A percentile compares a stretch with the other conserved stretches of the same genome.
Evolutionary conservation across 305 asterid genomes (phyloP).

Genomic region (Fraxinus sp.): DNA sequence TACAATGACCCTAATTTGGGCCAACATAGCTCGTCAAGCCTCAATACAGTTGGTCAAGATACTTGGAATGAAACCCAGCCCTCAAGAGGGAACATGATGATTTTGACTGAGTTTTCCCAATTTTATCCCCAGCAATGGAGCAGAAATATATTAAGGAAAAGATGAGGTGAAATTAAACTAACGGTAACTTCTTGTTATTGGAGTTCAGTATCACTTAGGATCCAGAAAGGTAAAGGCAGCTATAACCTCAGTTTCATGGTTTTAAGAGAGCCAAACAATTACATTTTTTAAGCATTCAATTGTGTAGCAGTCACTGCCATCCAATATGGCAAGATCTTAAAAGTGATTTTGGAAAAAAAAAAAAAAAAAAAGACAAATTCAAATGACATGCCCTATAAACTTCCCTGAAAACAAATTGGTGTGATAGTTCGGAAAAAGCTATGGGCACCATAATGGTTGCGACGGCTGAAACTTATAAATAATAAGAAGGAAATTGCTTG

Average conservation of each 20-base stretch:
- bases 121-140: neutral
- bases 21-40: neutral
- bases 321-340: neutral
- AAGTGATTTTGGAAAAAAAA: neutral
- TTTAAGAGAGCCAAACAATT: neutral
- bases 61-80: neutral
- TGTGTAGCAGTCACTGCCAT: neutral
- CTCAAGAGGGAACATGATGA: neutral
- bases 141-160: neutral
- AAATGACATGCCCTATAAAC: neutral
- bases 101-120: neutral
- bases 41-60: neutral
- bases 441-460: neutral
- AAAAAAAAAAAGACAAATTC: neutral
- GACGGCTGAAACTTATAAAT: neutral
- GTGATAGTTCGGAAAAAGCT: neutral
- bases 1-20: neutral
- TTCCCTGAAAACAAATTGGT: neutral
- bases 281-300: neutral
- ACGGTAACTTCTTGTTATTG: constrained; percentile 34
- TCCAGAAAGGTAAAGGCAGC: neutral
- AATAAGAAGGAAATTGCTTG: neutral
- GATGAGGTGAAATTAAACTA: neutral
- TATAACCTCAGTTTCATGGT: neutral
- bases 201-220: neutral